Evolutionary conservation across 495 filamentous ascomycete genomes (phyloP), one percentile per base, ranked within the genome.

Genomic region (Neurospora discreta): DNA sequence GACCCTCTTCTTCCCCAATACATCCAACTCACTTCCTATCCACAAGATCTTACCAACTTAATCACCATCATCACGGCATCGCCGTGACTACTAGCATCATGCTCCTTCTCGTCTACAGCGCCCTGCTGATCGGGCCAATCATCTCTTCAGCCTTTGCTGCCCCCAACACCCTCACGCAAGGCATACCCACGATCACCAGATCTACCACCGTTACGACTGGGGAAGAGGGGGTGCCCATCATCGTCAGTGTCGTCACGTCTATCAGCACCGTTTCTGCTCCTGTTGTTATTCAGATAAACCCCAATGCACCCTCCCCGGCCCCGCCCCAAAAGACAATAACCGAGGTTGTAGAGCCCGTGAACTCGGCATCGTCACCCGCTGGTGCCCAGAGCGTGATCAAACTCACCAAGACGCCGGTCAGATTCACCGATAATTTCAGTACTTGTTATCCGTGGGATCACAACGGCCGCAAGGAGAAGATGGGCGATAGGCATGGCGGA

Each of bases 401-500:
- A 3, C 4, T n/a, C 8, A 20, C 18, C 0, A 52, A 26, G 44
- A 23, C 11, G 4, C 20, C 20, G 0, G 1, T 23, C 11, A 3
- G 23, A 9, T 52, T 23, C 1, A 23, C 10, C 1, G 44, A 23
- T 10, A 10, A 52, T 3, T 52, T 5, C 4, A 52, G 0, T 0
- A 23, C 44, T 13, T 23, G 44, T 20, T 23, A 52, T 26, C 10
- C 2, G 10, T 15, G 10, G 44, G 20, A 15, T 2, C 44, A 20
- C 2, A 13, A 13, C n/a, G 43, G 1, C 3, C 2, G 1, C n/a
- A 20, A 46, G 1, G 3, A n/a, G n/a, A 46, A n/a, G 7, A 44
- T n/a, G 18, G 8, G 1, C 3, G n/a, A n/a, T 18, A 46, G n/a
- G 1, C 0, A 3, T 7, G 6, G 0, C 16, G 7, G 5, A 16